Conservation (phyloP, 2,329 filamentous ascomycete species). For the Ascochyta rabiei region DNA sequence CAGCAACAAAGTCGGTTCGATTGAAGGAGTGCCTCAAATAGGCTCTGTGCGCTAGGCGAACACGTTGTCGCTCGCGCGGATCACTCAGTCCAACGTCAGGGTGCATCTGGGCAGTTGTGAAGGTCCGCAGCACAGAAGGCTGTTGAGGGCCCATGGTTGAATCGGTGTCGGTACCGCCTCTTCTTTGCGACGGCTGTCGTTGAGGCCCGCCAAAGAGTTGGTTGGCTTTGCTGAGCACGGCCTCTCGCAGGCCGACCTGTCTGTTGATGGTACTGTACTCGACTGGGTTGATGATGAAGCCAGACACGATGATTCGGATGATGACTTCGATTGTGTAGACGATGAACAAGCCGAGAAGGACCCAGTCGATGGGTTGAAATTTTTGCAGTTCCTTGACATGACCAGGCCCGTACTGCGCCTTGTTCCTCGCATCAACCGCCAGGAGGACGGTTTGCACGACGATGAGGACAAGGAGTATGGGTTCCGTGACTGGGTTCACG, state of each 20-base stretch:
- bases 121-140: conserved; percentile 74
- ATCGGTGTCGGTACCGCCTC: conserved; percentile 50
- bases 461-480: conserved; percentile 84
- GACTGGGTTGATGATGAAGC: conserved; percentile 84
- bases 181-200: conserved; percentile 70
- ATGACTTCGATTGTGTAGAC: conserved; percentile 88
- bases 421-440: conserved; percentile 77
- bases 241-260: conserved; percentile 73
- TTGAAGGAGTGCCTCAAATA: conserved; percentile 97
- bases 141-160: conserved; percentile 49
- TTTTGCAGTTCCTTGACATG: conserved; percentile 63
- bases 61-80: conserved; percentile 77
- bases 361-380: conserved; percentile 77
- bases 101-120: conserved; percentile 72
- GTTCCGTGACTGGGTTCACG: conserved; percentile 85
- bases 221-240: conserved; percentile 76
- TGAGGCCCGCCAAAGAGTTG: conserved; percentile 78
- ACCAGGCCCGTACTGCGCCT: conserved; percentile 66
- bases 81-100: conserved; percentile 61
- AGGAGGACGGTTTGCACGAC: conserved; percentile 87
- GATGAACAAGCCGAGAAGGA: conserved; percentile 80
- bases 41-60: conserved; percentile 85
- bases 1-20: conserved; percentile 89
- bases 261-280: conserved; percentile 93
- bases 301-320: conserved; percentile 88